A percentile compares a stretch with the other conserved stretches of the same genome.
Conservation (phyloP, 352 stramenopile species). For the Globisporangium rhizosaccharum region DNA sequence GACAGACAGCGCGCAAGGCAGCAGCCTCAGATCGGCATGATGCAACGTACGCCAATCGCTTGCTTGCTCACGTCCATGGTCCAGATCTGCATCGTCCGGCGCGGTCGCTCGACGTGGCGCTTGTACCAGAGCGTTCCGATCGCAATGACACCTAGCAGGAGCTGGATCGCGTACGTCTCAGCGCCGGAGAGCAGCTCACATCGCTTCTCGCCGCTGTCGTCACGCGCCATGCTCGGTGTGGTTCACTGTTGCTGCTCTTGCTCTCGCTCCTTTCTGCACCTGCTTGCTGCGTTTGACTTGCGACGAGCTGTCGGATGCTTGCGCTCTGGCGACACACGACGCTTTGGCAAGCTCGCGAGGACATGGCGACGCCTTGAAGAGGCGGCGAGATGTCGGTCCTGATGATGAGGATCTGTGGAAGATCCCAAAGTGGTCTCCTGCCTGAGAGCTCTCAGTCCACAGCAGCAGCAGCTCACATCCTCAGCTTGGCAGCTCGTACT, state of each 20-base stretch:
- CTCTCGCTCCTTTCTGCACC: background rate
- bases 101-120: constrained; percentile 68
- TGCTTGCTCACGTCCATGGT: constrained; percentile 81
- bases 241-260: background rate
- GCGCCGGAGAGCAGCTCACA: constrained; percentile 65
- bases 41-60: constrained; percentile 48
- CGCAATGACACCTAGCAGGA: constrained; percentile 57
- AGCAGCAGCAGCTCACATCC: too few species aligned
- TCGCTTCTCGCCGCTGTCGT: constrained; percentile 20
- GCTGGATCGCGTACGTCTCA: constrained; percentile 67
- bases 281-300: background rate
- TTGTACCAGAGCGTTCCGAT: constrained; percentile 81
- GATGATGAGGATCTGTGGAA: background rate
- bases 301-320: background rate
- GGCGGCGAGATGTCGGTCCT: background rate
- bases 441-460: too few species aligned
- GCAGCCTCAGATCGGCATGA: too few species aligned
- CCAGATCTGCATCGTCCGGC: constrained; percentile 70
- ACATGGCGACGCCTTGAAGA: too few species aligned
- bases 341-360: too few species aligned
- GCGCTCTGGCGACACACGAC: background rate
- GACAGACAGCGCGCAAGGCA: background rate
- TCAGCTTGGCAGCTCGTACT: too few species aligned
- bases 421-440: too few species aligned
- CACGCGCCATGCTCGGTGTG: background rate